Evolutionary conservation across 106 monocot genomes (phyloP).

Genomic region (Platanthera zijinensis): DNA sequence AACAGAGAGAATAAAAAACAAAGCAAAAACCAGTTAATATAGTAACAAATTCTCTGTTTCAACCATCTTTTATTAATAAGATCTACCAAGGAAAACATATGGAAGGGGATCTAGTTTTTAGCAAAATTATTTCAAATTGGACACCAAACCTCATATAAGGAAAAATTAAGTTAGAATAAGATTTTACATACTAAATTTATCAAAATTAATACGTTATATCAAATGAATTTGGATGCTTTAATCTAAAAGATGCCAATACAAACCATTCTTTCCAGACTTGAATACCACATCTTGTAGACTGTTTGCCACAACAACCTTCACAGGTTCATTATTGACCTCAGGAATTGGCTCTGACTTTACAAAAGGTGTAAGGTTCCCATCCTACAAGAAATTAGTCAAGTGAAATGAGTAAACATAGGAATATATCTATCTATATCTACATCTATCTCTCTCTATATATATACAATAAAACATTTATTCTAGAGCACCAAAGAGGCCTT

Average conservation of each 20-base stretch:
- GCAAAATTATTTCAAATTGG: not conserved
- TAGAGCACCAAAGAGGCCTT: not conserved
- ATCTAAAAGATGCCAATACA: not conserved
- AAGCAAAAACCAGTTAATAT: no score
- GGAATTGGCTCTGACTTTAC: constrained; percentile 94
- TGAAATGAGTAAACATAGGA: constrained; percentile 3
- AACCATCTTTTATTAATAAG: not conserved
- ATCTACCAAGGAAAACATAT: not conserved
- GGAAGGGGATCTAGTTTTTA: not conserved
- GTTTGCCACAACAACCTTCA: constrained; percentile 85
- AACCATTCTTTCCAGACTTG: constrained; percentile 82
- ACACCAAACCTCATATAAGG: not conserved
- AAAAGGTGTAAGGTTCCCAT: constrained; percentile 55
- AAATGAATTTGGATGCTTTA: not conserved
- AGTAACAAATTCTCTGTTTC: no score
- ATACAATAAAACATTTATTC: not conserved
- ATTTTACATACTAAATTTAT: not conserved
- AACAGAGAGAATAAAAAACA: no score
- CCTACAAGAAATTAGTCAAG: constrained; percentile 29
- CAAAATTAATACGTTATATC: not conserved
- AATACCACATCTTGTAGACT: constrained; percentile 58
- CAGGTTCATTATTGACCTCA: constrained; percentile 69
- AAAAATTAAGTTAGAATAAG: not conserved
- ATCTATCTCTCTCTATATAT: not conserved
- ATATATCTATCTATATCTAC: not conserved